Evolutionary conservation across 441 rosid genomes (phyloP).

Genomic region (Populus trichocarpa): DNA sequence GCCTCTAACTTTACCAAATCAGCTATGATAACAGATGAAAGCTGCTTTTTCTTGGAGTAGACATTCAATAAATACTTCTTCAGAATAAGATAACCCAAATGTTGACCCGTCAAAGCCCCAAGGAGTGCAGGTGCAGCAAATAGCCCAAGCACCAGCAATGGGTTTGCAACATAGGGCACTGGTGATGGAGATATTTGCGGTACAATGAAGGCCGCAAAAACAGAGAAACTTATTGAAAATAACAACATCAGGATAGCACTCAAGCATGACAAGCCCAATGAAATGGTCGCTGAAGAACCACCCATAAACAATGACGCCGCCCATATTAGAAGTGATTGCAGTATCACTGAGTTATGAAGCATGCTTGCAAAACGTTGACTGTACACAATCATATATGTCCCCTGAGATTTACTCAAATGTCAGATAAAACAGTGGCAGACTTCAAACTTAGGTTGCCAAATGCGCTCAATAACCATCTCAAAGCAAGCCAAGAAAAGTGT

Average conservation of each 20-base stretch:
- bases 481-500: conserved; percentile 13
- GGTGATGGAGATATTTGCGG: conserved; percentile 72
- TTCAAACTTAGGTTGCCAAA: conserved; percentile 7
- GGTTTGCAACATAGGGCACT: conserved; percentile 74
- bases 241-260: conserved; percentile 67
- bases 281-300: conserved; percentile 67
- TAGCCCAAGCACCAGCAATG: conserved; percentile 78
- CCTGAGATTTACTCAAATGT: conserved; percentile 48
- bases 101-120: conserved; percentile 93
- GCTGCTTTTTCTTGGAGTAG: conserved; percentile 47
- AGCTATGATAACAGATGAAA: conserved; percentile 46
- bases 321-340: conserved; percentile 91
- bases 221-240: conserved; percentile 73
- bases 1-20: conserved; percentile 72
- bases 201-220: conserved; percentile 59
- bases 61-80: conserved; percentile 43
- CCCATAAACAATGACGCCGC: conserved; percentile 79
- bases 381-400: conserved; percentile 78
- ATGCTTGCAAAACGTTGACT: conserved; percentile 62
- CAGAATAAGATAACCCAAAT: conserved; percentile 65
- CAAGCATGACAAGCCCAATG: conserved; percentile 64
- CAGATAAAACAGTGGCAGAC: conserved; percentile 19
- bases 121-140: conserved; percentile 86
- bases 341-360: conserved; percentile 78
- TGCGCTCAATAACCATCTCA: background rate